phyloP scores from a whole-genome alignment of 805 yeast species.

The Ascoidea rubescens region DNA sequence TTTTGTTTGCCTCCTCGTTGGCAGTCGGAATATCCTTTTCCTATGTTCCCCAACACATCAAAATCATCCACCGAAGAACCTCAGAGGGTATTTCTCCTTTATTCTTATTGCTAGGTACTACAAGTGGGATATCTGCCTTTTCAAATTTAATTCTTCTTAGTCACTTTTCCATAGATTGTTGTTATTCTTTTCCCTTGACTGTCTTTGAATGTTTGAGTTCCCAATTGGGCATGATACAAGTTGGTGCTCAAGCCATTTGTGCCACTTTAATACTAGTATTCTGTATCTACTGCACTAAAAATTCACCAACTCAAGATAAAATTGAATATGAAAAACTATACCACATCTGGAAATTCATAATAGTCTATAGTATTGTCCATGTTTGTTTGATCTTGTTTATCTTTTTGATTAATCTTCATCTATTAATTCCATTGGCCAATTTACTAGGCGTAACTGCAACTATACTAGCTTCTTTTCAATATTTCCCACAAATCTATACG shows the following conservation, averaged over 20 bases:
- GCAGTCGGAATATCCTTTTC: slow-evolving; percentile 57
- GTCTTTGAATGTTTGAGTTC: slow-evolving; percentile 51
- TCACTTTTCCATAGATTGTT: slow-evolving; percentile 48
- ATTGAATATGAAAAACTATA: slow-evolving; percentile 28
- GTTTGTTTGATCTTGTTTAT: slow-evolving; percentile 23
- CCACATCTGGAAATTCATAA: slow-evolving; percentile 26
- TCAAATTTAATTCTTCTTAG: slow-evolving; percentile 54
- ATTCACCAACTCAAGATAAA: slow-evolving; percentile 32
- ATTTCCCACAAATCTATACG: slow-evolving; percentile 66
- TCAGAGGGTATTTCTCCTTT: slow-evolving; percentile 71
- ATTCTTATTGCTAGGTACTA: slow-evolving; percentile 55
- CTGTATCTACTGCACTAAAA: slow-evolving; percentile 33
- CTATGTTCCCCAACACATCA: slow-evolving; percentile 62
- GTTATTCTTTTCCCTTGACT: slow-evolving; percentile 25
- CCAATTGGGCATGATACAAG: slow-evolving; percentile 52
- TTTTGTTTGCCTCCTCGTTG: slow-evolving; percentile 35
- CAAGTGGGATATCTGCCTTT: slow-evolving; percentile 54
- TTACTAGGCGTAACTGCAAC: slow-evolving; percentile 55
- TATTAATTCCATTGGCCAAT: slow-evolving; percentile 32
- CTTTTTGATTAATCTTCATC: slow-evolving; percentile 3
- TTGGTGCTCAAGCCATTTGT: slow-evolving; percentile 46
- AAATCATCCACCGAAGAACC: slow-evolving; percentile 40
- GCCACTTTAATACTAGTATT: slow-evolving; percentile 42
- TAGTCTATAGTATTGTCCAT: slow-evolving; percentile 20
- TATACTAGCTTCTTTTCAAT: slow-evolving; percentile 50